Base-by-base conservation (phyloP, 371 early-diverging fungal genomes). In the Zychaea mexicana region DNA sequence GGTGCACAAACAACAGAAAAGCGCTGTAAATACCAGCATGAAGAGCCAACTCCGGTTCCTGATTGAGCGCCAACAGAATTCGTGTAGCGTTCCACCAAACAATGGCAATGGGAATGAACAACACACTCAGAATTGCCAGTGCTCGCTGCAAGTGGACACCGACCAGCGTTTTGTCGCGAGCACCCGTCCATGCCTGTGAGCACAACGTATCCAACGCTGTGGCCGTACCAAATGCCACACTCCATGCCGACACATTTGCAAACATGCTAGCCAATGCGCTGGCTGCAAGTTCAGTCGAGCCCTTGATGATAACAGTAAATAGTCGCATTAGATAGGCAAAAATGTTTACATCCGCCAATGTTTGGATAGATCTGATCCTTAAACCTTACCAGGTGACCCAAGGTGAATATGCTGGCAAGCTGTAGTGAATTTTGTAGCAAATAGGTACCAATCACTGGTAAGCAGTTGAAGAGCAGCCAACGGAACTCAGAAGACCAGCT, bases 161-260 rank as follows among this genome's bases (percentile, higher is more conserved):
- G 5, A 93, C 75, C 10, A 88, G 68, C 28, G 85, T 86, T 57
- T 84, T 84, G 74, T 94, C 92, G 22, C 67, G 72, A 7, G 88
- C 76, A 0, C 87, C 94, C 0, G 95, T 94, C 73, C 82, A 92
- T 24, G 93, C 85, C 74, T 97, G 96, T 24, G 91, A 88, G 65
- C 95, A 94, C 52, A 97, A 78, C 3, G 96, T 94, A 72, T 97
- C 96, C 22, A 97, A 78, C 0, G 93, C 96, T 1, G 93, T 87
- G 5, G 91, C 87, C 55, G 89, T 80, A 32, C 94, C 94, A 31
- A 90, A 86, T 9, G 90, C 87, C 38, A 94, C 74, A 10, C 91
- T 90, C 83, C 87, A 90, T 26, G 94, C 94, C 13, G 94, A 89
- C 6, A 96, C 92, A 39, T 90, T 90, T 22, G 90, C 90, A 67